A percentile compares a stretch with the other conserved stretches of the same genome.
These are phyloP conservation scores for Dendrobium nobile DNA, from an alignment of 106 monocot species.

Conservation along the genomic window DNA sequence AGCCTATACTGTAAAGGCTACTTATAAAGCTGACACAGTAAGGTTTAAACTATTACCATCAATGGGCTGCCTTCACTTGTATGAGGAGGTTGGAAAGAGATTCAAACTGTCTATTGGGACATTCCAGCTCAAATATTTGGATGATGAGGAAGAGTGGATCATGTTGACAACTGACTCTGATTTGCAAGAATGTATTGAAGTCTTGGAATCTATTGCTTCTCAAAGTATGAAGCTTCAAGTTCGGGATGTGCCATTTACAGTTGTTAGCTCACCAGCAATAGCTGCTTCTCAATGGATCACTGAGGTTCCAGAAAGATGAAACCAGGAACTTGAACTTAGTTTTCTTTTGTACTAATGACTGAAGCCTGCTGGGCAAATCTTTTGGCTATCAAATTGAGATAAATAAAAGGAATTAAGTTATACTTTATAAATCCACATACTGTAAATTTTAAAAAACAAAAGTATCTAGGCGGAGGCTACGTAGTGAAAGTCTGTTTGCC, in stretches of 20 bases:
- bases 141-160: slow-evolving; percentile 93
- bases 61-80: slow-evolving; percentile 39
- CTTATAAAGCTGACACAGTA: slow-evolving; percentile 65
- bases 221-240: slow-evolving; percentile 50
- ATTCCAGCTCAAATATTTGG: slow-evolving; percentile 84
- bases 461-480: background rate
- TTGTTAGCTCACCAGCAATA: slow-evolving; percentile 52
- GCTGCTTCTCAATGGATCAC: background rate
- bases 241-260: slow-evolving; percentile 25
- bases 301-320: background rate
- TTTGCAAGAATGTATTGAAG: slow-evolving; percentile 63
- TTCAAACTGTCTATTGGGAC: slow-evolving; percentile 46
- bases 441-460: background rate
- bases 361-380: background rate
- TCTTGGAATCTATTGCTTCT: slow-evolving; percentile 39
- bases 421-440: background rate
- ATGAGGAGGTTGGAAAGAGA: slow-evolving; percentile 59
- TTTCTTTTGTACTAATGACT: too few species aligned
- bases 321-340: background rate
- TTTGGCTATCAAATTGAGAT: background rate
- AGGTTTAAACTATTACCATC: slow-evolving; percentile 66
- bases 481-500: too few species aligned
- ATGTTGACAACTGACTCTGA: slow-evolving; percentile 53
- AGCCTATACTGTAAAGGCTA: slow-evolving; percentile 64
- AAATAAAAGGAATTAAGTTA: background rate